These are phyloP conservation scores for Pelargonium citronellum DNA, from an alignment of 441 rosid genomes.

Conservation along the genomic window DNA sequence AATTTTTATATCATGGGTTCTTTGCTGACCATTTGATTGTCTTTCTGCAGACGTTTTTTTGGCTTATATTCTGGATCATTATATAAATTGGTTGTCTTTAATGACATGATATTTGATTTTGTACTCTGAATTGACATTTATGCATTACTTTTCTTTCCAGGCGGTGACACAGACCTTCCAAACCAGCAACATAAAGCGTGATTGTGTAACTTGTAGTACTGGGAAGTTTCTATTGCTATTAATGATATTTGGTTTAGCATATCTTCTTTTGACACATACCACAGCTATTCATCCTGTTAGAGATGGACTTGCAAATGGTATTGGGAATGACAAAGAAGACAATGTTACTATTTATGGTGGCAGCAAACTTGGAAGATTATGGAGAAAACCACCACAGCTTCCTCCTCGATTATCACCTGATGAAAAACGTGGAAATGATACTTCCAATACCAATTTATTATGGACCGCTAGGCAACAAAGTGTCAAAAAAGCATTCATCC, in stretches of 20 bases:
- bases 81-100: neutral
- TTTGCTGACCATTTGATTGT: neutral
- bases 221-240: slow-evolving; percentile 59
- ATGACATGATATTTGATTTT: slow-evolving; percentile 10
- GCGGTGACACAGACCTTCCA: slow-evolving; percentile 58
- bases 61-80: neutral
- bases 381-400: slow-evolving; percentile 70
- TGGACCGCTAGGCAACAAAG: slow-evolving; percentile 60
- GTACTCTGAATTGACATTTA: slow-evolving; percentile 16
- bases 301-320: slow-evolving; percentile 27
- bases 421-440: slow-evolving; percentile 37
- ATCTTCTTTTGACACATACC: slow-evolving; percentile 45
- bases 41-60: neutral
- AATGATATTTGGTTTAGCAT: slow-evolving; percentile 61
- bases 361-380: slow-evolving; percentile 45
- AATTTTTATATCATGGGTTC: too few relatives aligned
- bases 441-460: slow-evolving; percentile 31
- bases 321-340: slow-evolving; percentile 28
- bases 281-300: slow-evolving; percentile 32
- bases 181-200: slow-evolving; percentile 42
- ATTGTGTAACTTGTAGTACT: slow-evolving; percentile 61
- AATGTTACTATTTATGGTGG: slow-evolving; percentile 31
- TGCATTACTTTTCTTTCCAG: slow-evolving; percentile 32
- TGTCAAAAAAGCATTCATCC: slow-evolving; percentile 75
- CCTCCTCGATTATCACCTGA: slow-evolving; percentile 87